phyloP scores from a whole-genome alignment of 352 stramenopile genomes.

The Phytophthora pistaciae region DNA sequence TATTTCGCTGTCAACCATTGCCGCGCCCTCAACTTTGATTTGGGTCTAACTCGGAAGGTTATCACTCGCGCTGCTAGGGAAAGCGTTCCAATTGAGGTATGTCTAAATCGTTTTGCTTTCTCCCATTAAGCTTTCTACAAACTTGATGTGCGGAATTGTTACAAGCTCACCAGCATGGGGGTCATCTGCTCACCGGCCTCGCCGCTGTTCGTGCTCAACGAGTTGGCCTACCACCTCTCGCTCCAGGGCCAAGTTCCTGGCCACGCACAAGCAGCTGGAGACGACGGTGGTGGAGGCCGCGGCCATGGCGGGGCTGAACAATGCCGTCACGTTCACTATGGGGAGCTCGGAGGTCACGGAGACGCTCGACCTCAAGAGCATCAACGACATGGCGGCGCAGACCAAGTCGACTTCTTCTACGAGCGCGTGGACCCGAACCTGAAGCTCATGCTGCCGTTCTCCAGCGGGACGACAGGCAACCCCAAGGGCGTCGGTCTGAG shows the following conservation, averaged over 20 bases:
- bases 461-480: conserved; percentile 92
- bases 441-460: conserved; percentile 88
- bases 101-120: too few species aligned
- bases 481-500: conserved; percentile 86
- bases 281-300: conserved; percentile 39
- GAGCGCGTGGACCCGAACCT: conserved; percentile 64
- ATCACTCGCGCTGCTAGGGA: too few species aligned
- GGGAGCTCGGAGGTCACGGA: conserved; percentile 21
- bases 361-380: conserved; percentile 33
- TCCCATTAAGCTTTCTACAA: too few species aligned
- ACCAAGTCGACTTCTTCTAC: conserved; percentile 53
- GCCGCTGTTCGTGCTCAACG: conserved; percentile 47
- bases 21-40: too few species aligned
- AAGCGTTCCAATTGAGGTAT: too few species aligned
- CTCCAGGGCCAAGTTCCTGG: conserved; percentile 51
- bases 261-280: conserved; percentile 51
- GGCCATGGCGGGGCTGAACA: conserved; percentile 32
- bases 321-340: conserved; percentile 49
- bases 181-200: conserved; percentile 59
- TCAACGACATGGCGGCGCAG: conserved; percentile 50
- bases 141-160: too few species aligned
- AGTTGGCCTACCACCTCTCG: conserved; percentile 51
- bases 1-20: too few species aligned
- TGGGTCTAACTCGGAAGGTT: too few species aligned
- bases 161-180: conserved; percentile 48